phyloP scores from a whole-genome alignment of 176 grass and related monocot species.

The Eleusine indica region DNA sequence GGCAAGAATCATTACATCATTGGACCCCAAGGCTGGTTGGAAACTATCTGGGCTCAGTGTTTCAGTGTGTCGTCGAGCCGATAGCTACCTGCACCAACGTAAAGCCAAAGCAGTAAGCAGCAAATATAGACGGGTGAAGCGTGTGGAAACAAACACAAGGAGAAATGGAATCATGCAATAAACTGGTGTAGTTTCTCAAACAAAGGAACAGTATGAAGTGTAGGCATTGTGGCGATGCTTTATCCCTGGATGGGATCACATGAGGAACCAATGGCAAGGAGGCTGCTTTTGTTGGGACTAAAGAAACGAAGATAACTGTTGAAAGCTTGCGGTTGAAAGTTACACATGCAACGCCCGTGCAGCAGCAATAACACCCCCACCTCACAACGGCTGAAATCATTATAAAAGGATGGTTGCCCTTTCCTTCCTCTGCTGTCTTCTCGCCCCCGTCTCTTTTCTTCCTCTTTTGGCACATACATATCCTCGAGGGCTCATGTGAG shows the following conservation, averaged over 20 bases:
- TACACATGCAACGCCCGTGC: constrained; percentile 48
- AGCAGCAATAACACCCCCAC: constrained; percentile 37
- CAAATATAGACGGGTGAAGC: constrained; percentile 25
- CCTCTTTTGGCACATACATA: constrained; percentile 40
- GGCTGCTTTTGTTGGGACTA: constrained; percentile 31
- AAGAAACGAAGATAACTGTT: constrained; percentile 34
- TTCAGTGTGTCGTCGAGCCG: constrained; percentile 36
- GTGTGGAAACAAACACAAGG: constrained; percentile 9
- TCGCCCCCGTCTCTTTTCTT: background rate
- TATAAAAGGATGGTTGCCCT: constrained; percentile 46
- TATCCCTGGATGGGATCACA: constrained; percentile 45
- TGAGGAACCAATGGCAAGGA: constrained; percentile 33
- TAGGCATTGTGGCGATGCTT: constrained; percentile 37
- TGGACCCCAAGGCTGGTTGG: constrained; percentile 43
- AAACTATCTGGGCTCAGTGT: constrained; percentile 48
- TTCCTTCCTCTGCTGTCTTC: constrained; percentile 38
- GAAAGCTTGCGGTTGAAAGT: constrained; percentile 47
- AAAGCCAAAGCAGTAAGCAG: constrained; percentile 35
- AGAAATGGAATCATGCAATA: constrained; percentile 25
- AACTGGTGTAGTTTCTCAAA: background rate
- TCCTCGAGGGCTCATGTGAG: constrained; percentile 40
- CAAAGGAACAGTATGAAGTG: background rate
- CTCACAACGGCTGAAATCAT: constrained; percentile 44
- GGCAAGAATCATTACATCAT: constrained; percentile 50
- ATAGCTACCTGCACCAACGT: constrained; percentile 31